Evolutionary conservation across 495 filamentous ascomycete genomes (phyloP).

Genomic region (Hypoxylon fragiforme): DNA sequence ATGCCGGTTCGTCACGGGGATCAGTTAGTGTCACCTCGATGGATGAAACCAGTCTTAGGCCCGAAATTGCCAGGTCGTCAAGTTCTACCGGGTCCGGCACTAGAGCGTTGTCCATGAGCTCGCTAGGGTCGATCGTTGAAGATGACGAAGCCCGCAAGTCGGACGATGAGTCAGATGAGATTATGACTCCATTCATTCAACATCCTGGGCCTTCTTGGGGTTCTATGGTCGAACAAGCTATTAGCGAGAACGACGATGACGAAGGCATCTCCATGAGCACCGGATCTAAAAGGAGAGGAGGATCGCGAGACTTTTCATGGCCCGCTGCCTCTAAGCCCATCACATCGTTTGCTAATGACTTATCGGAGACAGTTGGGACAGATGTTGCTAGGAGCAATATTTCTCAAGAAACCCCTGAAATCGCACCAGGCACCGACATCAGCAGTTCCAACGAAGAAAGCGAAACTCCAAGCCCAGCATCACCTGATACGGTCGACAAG

Average conservation of each 20-base stretch:
- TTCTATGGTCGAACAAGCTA: constrained; percentile 8
- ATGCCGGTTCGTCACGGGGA: neutral
- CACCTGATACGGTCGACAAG: too few species aligned
- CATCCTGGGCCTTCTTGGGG: constrained; percentile 29
- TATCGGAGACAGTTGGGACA: neutral
- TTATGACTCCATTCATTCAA: constrained; percentile 12
- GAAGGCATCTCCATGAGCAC: constrained; percentile 34
- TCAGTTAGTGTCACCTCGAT: neutral
- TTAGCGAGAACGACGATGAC: constrained; percentile 25
- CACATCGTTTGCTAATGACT: neutral
- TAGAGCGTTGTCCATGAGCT: constrained; percentile 10
- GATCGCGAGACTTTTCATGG: neutral
- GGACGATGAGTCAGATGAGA: neutral
- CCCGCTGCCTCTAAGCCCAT: neutral
- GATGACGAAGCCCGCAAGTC: constrained; percentile 20
- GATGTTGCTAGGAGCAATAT: neutral
- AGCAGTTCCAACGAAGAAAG: constrained; percentile 14
- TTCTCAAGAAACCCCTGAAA: constrained; percentile 1
- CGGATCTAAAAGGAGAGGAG: constrained; percentile 10
- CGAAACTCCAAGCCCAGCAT: neutral
- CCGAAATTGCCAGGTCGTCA: neutral
- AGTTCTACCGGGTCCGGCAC: neutral
- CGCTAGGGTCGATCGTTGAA: constrained; percentile 29
- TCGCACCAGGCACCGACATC: constrained; percentile 3
- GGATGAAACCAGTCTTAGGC: constrained; percentile 2